Base-by-base conservation (phyloP, 805 yeast species). In the Zygosaccharomyces gambellarensis region DNA sequence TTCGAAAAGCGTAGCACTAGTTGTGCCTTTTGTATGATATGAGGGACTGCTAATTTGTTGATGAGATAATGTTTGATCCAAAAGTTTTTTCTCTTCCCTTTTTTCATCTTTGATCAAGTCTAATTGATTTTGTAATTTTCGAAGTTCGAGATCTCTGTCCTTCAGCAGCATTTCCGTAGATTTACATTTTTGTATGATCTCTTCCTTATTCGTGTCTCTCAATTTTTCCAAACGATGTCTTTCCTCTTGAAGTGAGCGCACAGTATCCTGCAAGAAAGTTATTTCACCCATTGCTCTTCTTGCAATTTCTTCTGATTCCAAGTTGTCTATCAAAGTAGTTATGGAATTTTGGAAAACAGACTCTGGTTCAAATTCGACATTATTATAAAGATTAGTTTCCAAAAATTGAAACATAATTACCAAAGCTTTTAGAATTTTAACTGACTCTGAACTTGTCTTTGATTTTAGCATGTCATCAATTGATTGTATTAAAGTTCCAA, bases 271-370 rank as follows among this genome's bases (percentile, higher is more conserved):
- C 61, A 39, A 70, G 65, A 29, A 80, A 72, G 40, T 74, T 79
- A 58, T 76, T 75, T 32, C 82, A 74, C 47, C 79, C 89, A 72
- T 76, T 52, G 96, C 95, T 51, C 85, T 76, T 46, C 82, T 74
- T 10, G 95, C 95, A 68, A 84, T 83, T 47, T 88, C 95, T 64
- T 92, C 97, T 0, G 96, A 87, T 56, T 83, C 82, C 61, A 90
- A 74, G 25, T 86, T 77, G 39, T 88, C 82, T 50, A 81, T 74
- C 41, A 92, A 71, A 48, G 81, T 74, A 59, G 87, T 89, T 31
- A 90, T 82, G 1, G 95, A 87, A 43, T 86, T 80, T 46, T 85
- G 87, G 55, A 88, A 75, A 12, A 87, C 81, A n/a, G 82, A 74
- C 43, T 82, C 85, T 14, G 59, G 51, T 46, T 73, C 74, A 11